Evolutionary conservation across 306 rosid species (phyloP), one percentile per base, ranked within the genome.

Genomic region (Lathyrus aphaca): DNA sequence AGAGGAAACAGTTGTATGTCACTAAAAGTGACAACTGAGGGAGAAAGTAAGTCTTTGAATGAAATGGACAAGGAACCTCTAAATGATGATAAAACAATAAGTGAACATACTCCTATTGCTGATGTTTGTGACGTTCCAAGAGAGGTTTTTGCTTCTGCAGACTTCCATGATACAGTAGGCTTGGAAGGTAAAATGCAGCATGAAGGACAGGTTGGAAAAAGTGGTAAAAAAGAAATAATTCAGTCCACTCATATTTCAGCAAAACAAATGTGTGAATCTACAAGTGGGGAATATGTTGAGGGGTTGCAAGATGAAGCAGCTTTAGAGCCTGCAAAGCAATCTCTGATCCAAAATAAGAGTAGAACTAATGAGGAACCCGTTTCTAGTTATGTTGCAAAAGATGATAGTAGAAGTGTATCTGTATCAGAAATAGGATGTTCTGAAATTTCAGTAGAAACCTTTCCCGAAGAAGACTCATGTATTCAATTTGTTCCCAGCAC

Each of bases 371-470:
- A 49, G 82, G 82, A 68, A 62, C 44, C 77, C 25, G 69, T 60
- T 69, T 66, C 71, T 30, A 69, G 62, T 64, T 40, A 44, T 76
- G 74, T 71, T 62, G 57, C 62, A 66, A 68, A 60, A 48, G 76
- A 48, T 56, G 76, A 82, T 72, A 60, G 58, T 66, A 68, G 23
- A 64, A 75, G 78, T 23, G 42, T 17, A 50, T 27, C 78, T 64
- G 1, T 72, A 30, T 64, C 56, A 10, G 75, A 67, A 10, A 16
- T 19, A 29, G 70, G 74, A n/a, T 46, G 66, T 66, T 69, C 64
- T 45, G 82, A 81, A 48, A 74, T 70, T 81, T 69, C 74, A 37
- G 63, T 49, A 69, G 84, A 72, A 78, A 51, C 66, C 66, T 61
- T 73, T 79, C 73, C 69, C 4, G 17, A 65, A 65, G 74, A 77